Evolutionary conservation across 163 green algal species (phyloP).

Genomic region (Volvox carteri): DNA sequence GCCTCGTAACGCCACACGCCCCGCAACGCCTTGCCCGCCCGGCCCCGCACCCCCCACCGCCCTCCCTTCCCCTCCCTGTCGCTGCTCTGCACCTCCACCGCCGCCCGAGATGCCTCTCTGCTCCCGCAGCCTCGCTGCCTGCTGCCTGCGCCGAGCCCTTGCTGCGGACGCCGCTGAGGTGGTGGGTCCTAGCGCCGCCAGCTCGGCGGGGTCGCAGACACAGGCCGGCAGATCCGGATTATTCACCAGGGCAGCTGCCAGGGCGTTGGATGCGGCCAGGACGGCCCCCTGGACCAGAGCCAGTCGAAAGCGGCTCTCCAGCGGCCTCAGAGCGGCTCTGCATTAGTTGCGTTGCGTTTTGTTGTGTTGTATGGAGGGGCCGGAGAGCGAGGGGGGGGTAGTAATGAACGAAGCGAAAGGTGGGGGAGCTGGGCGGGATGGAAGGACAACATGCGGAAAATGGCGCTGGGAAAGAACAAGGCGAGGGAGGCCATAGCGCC

Average conservation of each 20-base stretch:
- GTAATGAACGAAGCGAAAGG: too few species aligned
- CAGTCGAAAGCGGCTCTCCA: constrained; percentile 32
- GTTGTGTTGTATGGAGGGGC: too few species aligned
- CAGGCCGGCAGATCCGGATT: background rate
- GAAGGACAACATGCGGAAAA: too few species aligned
- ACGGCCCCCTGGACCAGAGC: constrained; percentile 34
- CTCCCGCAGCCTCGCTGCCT: background rate
- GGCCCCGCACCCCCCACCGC: background rate
- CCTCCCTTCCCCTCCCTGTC: background rate
- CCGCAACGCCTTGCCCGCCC: background rate
- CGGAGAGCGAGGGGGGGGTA: too few species aligned
- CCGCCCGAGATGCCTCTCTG: background rate
- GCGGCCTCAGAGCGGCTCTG: constrained; percentile 19
- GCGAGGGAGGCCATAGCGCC: too few species aligned
- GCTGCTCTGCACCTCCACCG: background rate
- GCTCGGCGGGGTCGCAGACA: background rate
- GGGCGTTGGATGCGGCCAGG: constrained; percentile 14
- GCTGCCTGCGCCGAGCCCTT: background rate
- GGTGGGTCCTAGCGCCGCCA: constrained; percentile 15
- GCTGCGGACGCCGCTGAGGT: background rate
- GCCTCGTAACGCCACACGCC: background rate
- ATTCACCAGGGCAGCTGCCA: constrained; percentile 38
- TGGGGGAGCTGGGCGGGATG: too few species aligned
- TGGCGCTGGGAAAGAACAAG: too few species aligned
- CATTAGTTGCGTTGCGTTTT: too few species aligned